These are phyloP conservation scores for Corymbia calophylla DNA, from an alignment of 441 rosid species.

Conservation along the genomic window DNA sequence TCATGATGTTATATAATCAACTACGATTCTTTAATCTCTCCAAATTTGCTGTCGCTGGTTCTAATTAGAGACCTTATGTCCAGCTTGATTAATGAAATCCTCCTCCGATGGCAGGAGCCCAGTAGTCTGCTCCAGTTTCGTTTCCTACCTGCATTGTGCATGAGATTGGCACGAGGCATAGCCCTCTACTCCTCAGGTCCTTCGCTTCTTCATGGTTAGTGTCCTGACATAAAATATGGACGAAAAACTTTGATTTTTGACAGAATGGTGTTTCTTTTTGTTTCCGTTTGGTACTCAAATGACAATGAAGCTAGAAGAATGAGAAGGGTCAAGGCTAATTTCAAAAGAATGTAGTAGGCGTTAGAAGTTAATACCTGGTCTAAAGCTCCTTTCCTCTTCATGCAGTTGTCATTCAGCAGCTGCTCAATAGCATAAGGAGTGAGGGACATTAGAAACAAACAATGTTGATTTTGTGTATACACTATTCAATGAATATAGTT, in stretches of 20 bases:
- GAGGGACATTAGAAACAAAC: neutral
- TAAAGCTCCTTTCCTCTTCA: constrained; percentile 57
- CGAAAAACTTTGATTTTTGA: neutral
- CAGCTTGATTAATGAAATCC: constrained; percentile 31
- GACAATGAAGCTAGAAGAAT: neutral
- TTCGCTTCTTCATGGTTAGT: constrained; percentile 31
- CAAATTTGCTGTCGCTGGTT: neutral
- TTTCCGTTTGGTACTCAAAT: neutral
- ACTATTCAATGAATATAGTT: neutral
- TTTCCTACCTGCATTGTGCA: constrained; percentile 79
- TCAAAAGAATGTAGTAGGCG: neutral
- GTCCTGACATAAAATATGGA: neutral
- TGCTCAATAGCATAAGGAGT: constrained; percentile 19
- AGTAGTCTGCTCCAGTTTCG: constrained; percentile 81
- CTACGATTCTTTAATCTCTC: neutral
- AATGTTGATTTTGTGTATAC: neutral
- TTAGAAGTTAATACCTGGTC: constrained; percentile 10
- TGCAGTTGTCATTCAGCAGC: constrained; percentile 65
- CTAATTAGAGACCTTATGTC: neutral
- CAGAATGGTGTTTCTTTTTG: neutral
- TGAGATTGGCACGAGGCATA: constrained; percentile 81
- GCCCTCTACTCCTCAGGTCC: constrained; percentile 76
- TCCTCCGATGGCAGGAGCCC: constrained; percentile 73
- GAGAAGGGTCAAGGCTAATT: neutral
- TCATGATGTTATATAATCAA: constrained; percentile 76